Conservation (phyloP, 352 stramenopile species). For the Pythium guiyangense region DNA sequence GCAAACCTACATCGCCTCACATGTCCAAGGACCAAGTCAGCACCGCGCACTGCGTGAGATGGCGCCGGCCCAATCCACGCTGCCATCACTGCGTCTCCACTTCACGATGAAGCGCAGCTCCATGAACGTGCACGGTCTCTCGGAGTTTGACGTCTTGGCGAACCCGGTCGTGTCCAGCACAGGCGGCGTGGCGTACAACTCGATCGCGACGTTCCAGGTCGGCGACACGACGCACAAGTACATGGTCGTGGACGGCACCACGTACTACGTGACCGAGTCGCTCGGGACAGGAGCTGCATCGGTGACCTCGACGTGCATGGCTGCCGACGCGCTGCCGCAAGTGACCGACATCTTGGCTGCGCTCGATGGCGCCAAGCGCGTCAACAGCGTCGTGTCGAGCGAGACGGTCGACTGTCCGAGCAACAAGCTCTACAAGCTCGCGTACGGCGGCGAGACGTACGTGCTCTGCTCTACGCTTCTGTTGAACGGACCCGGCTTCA, state of each 20-base stretch:
- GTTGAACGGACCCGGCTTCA: constrained; percentile 17
- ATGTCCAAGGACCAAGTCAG: neutral
- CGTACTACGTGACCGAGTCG: too few species aligned
- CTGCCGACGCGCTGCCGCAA: too few species aligned
- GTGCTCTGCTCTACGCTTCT: constrained; percentile 26
- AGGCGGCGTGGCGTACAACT: constrained; percentile 29
- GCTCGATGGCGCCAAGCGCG: too few species aligned
- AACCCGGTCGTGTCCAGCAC: constrained; percentile 23
- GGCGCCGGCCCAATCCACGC: too few species aligned
- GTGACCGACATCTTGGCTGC: too few species aligned
- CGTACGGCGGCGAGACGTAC: constrained; percentile 37
- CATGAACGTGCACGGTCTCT: constrained; percentile 29
- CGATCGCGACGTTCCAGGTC: constrained; percentile 11
- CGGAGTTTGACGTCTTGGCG: constrained; percentile 29
- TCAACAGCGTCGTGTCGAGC: too few species aligned
- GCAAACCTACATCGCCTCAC: too few species aligned
- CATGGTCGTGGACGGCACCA: too few species aligned
- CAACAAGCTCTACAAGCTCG: constrained; percentile 2
- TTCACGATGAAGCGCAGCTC: too few species aligned
- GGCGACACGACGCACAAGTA: too few species aligned
- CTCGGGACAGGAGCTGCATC: neutral
- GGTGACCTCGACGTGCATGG: neutral
- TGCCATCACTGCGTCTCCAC: constrained; percentile 34
- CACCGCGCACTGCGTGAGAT: constrained; percentile 1
- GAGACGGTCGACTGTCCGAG: too few species aligned